Evolutionary conservation across 441 rosid species (phyloP), one percentile per base, ranked within the genome.

Genomic region (Populus hybrid): DNA sequence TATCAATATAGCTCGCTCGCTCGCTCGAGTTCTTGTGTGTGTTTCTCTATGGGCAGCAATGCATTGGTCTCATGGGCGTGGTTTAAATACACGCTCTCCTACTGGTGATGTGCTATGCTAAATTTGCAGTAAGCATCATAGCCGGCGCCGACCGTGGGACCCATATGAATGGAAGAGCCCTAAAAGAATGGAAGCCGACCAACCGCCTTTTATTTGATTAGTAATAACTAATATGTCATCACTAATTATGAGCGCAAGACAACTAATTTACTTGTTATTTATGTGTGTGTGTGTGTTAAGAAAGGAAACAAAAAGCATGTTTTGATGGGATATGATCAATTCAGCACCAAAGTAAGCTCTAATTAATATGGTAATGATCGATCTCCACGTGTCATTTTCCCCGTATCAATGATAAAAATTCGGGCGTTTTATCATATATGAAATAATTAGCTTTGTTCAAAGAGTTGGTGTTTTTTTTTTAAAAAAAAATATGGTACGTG

Each of bases 91-190:
- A 12, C 29, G 29, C 3, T 28, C 29, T n/a, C n/a, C 23, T 10
- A 21, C 26, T 1, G 4, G 59, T 21, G 26, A 50, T 28, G 9
- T 1, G 26, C 11, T 28, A 14, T n/a, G 68, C 59, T 67, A 76
- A 56, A 69, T 59, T 75, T 64, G 71, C 33, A 56, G 68, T 2
- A 33, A 74, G 23, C 59, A 74, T 35, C 69, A 64, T 31, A 12
- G 87, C 84, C 84, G 83, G 89, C 90, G 74, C 91, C 84, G 89
- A 26, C 80, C 68, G 76, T 29, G 87, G 91, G 88, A 14, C 86
- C 91, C 42, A 35, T 29, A 69, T 77, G 66, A 67, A 35, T 16
- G 81, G n/a, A 20, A 26, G 59, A 74, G 80, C 68, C 56, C 35
- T 31, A 26, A 23, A 26, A 72, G 31, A 79, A 83, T 85, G 87